These are phyloP conservation scores for Blastobotrys aristatus DNA, from an alignment of 1,139 yeast species.

Conservation along the genomic window DNA sequence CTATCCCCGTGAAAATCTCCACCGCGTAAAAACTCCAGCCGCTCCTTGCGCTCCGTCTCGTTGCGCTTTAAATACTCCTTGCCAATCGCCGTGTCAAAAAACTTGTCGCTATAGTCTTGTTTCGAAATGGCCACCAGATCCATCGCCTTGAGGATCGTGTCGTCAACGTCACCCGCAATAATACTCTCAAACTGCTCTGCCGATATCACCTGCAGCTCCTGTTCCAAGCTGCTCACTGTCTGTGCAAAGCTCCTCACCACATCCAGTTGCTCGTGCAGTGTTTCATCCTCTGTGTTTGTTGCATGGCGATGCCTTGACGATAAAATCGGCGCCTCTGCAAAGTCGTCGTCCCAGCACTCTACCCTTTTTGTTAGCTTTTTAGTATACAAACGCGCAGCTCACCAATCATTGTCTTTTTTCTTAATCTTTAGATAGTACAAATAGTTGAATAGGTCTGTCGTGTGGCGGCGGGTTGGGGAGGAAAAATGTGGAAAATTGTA, in stretches of 20 bases:
- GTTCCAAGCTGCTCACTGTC: conserved; percentile 19
- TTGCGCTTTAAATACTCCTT: conserved; percentile 14
- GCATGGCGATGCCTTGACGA: background rate
- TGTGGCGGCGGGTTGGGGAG: too few species aligned
- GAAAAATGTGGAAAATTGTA: too few species aligned
- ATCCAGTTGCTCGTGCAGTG: conserved; percentile 19
- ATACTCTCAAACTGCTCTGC: conserved; percentile 8
- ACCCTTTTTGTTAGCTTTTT: conserved; percentile 2
- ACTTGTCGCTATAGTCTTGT: conserved; percentile 20
- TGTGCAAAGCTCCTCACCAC: conserved; percentile 21
- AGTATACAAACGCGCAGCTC: background rate
- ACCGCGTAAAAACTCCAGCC: background rate
- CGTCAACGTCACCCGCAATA: conserved; percentile 9
- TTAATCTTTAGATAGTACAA: too few species aligned
- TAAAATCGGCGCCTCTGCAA: conserved; percentile 14
- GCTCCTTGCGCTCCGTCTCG: background rate
- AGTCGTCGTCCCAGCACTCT: conserved; percentile 28
- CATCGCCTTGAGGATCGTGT: conserved; percentile 18
- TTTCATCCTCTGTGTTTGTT: conserved; percentile 4
- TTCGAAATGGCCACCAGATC: conserved; percentile 24
- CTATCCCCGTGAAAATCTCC: background rate
- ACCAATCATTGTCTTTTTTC: conserved; percentile 2
- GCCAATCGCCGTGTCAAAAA: conserved; percentile 19
- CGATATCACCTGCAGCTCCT: conserved; percentile 19
- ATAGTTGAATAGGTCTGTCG: too few species aligned